Evolutionary conservation across 768 basidiomycete genomes (phyloP).

Genomic region (Mycena leptocephala): DNA sequence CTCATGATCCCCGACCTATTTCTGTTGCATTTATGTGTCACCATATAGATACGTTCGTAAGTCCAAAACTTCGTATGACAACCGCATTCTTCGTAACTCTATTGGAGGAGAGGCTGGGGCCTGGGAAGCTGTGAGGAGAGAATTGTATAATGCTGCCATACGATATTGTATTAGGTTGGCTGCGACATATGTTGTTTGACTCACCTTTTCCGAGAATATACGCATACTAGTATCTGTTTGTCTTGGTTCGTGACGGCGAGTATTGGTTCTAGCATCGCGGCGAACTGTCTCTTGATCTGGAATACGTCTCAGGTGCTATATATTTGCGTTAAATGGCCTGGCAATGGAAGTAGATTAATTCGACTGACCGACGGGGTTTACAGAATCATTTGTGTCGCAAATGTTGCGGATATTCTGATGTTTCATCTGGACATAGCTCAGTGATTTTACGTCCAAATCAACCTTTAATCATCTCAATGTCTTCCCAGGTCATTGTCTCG

Average conservation of each 20-base stretch:
- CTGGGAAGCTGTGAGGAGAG: not conserved
- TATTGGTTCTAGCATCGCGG: not conserved
- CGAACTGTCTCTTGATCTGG: not conserved
- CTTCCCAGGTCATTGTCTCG: not conserved
- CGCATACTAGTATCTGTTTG: not conserved
- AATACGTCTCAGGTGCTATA: not conserved
- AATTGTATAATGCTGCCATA: not conserved
- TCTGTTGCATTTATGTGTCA: too few species aligned
- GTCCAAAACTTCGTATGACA: not conserved
- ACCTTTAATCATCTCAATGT: not conserved
- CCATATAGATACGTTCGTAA: not conserved
- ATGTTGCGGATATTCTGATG: not conserved
- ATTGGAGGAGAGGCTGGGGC: not conserved
- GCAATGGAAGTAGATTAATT: not conserved
- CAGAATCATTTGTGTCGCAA: not conserved
- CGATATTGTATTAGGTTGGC: not conserved
- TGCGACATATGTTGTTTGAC: not conserved
- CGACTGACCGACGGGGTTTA: not conserved
- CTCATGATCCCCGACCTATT: too few species aligned
- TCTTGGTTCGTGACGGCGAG: not conserved
- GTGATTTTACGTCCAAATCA: not conserved
- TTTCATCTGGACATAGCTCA: not conserved
- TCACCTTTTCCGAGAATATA: not conserved
- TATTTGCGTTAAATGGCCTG: not conserved
- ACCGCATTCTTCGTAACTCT: not conserved